phyloP scores from a whole-genome alignment of 1,284 basidiomycete species.

The Moesziomyces sp. region DNA sequence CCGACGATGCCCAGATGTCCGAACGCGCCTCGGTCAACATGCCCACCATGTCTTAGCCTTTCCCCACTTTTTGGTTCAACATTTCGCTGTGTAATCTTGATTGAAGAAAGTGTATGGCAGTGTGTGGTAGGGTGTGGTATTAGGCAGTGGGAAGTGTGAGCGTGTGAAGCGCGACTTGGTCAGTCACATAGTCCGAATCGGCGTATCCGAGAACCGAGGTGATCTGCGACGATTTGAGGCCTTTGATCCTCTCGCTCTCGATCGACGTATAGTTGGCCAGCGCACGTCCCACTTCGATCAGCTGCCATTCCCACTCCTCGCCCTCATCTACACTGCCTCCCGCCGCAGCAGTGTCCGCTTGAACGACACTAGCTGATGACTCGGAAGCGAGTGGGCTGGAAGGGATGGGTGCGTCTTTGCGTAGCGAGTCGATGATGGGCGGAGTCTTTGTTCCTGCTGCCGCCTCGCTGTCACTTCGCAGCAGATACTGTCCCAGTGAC shows the following conservation, averaged over 20 bases:
- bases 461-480: constrained; percentile 20
- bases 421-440: constrained; percentile 38
- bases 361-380: background rate
- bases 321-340: background rate
- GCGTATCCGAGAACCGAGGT: constrained; percentile 86
- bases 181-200: constrained; percentile 95
- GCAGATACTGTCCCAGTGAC: constrained; percentile 34
- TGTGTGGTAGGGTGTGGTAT: background rate
- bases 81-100: background rate
- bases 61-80: too few species aligned
- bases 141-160: constrained; percentile 13
- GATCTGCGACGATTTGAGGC: constrained; percentile 76
- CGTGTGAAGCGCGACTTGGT: constrained; percentile 69
- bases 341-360: background rate
- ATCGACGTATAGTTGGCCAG: constrained; percentile 94
- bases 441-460: constrained; percentile 27
- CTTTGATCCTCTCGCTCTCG: constrained; percentile 88
- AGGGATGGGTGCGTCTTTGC: constrained; percentile 15
- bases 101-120: background rate
- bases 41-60: constrained; percentile 58
- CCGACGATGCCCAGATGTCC: constrained; percentile 48
- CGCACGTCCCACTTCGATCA: constrained; percentile 90
- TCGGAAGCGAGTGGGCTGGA: background rate
- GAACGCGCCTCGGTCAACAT: constrained; percentile 57
- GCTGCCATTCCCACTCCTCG: constrained; percentile 73